Evolutionary conservation across 2,329 filamentous ascomycete species (phyloP).

Genomic region (Calonectria hawksworthii): DNA sequence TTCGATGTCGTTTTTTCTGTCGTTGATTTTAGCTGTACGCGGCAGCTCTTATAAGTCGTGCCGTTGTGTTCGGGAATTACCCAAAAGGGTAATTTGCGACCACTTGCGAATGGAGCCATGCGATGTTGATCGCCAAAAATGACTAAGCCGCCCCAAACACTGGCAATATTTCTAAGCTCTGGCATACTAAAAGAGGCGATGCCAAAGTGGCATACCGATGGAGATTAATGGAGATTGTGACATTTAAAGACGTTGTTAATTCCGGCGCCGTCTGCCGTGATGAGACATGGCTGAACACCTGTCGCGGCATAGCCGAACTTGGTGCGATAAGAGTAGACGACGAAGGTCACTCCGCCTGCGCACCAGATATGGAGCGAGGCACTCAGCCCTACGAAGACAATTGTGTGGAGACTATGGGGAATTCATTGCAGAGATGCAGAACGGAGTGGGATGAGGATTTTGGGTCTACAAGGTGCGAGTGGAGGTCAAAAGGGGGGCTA

Average conservation of each 20-base stretch:
- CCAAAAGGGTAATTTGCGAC: slow-evolving; percentile 8
- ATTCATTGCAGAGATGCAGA: slow-evolving; percentile 4
- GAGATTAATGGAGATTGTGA: no score
- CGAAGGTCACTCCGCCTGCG: neutral
- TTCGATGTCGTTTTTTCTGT: neutral
- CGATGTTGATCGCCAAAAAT: neutral
- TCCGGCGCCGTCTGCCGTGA: neutral
- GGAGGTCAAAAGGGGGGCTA: neutral
- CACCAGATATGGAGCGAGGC: neutral
- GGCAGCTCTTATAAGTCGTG: neutral
- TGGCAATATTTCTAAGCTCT: neutral
- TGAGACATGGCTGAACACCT: neutral
- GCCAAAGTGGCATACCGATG: neutral
- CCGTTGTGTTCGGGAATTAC: neutral
- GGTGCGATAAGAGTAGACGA: neutral
- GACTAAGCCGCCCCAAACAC: neutral
- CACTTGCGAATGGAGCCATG: neutral
- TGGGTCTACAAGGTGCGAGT: slow-evolving; percentile 17
- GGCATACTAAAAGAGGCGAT: neutral
- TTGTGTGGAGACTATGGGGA: slow-evolving; percentile 17
- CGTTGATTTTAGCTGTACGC: neutral
- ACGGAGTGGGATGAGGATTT: neutral
- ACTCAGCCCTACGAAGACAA: slow-evolving; percentile 19
- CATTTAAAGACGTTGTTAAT: neutral
- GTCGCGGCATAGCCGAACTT: neutral